phyloP scores from a whole-genome alignment of 495 filamentous ascomycete genomes.

The Alectoria sarmentosa region DNA sequence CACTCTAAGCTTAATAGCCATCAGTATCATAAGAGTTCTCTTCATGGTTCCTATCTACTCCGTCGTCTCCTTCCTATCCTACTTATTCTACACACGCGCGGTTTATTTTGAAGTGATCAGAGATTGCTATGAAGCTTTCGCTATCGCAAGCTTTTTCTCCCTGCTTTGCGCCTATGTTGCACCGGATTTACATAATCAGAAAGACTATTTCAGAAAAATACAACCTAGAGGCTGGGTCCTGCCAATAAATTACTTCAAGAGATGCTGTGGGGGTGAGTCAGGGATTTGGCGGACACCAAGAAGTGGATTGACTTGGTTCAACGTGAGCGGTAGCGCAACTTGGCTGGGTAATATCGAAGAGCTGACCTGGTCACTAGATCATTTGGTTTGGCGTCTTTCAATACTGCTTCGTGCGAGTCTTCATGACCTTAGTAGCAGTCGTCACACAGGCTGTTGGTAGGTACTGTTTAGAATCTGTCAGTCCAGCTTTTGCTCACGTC shows the following conservation, averaged over 20 bases:
- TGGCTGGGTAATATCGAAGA: slow-evolving; percentile 12
- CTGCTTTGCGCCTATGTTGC: slow-evolving; percentile 79
- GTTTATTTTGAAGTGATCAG: slow-evolving; percentile 77
- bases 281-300: slow-evolving; percentile 65
- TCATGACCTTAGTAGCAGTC: slow-evolving; percentile 75
- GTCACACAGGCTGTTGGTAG: slow-evolving; percentile 56
- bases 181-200: slow-evolving; percentile 74
- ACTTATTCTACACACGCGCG: slow-evolving; percentile 69
- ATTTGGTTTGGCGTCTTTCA: slow-evolving; percentile 85
- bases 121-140: slow-evolving; percentile 89
- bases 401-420: slow-evolving; percentile 82
- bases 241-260: slow-evolving; percentile 60
- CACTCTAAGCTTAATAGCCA: slow-evolving; percentile 12
- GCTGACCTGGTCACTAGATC: slow-evolving; percentile 42
- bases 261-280: slow-evolving; percentile 51
- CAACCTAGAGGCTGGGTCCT: slow-evolving; percentile 66
- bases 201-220: slow-evolving; percentile 74
- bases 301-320: slow-evolving; percentile 91
- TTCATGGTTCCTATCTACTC: slow-evolving; percentile 88
- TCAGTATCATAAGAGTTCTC: slow-evolving; percentile 77
- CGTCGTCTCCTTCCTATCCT: slow-evolving; percentile 67
- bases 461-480: slow-evolving; percentile 75
- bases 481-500: slow-evolving; percentile 71
- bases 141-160: slow-evolving; percentile 87
- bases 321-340: slow-evolving; percentile 39